Base-by-base conservation (phyloP, 108 stramenopile species). In the Asterionellopsis glacialis region DNA sequence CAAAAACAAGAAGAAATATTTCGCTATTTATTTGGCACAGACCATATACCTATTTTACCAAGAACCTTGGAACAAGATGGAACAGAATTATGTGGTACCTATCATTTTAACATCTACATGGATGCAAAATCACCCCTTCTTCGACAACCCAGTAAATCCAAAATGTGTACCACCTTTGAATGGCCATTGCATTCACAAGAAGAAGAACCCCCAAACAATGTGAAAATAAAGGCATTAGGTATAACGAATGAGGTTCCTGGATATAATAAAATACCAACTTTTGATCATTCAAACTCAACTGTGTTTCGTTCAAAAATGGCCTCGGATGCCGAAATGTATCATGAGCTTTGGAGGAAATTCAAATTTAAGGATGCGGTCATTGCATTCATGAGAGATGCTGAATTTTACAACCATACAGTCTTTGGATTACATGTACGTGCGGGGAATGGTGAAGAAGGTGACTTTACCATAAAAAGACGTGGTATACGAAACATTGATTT, bases 371-470 rank as follows among this genome's bases (percentile, higher is more conserved):
- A 26, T 5, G 44, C 54, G 43, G 50, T 73, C 18, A 28, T 63
- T 49, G 23, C 59, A 1, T 76, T 73, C 39, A 57, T 73, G 68
- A 22, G 59, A 33, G 5, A 33, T 5, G 61, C 77, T 42, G 23
- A 56, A n/a, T 79, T 73, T 57, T 23, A 23, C 27, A 45, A 77
- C 27, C 76, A 70, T 51, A 54, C 62, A 15, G 76, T 84, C n/a
- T 63, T 84, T 57, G 83, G 83, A 39, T 45, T 84, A 53, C 83
- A 84, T 55, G 45, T 84, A 12, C 73, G 83, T 4, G 64, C 73
- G 15, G 83, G 83, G 0, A 84, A 84, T 67, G 79, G 79, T 12
- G 83, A 84, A 55, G 18, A 45, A 33, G 67, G 63, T 13, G 64
- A 80, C 24, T 80, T 77, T 65, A 55, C 27, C 9, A 11, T 16